Conservation (phyloP, 225 moss, liverwort and hornwort genomes). For the Physcomitrium patens region DNA sequence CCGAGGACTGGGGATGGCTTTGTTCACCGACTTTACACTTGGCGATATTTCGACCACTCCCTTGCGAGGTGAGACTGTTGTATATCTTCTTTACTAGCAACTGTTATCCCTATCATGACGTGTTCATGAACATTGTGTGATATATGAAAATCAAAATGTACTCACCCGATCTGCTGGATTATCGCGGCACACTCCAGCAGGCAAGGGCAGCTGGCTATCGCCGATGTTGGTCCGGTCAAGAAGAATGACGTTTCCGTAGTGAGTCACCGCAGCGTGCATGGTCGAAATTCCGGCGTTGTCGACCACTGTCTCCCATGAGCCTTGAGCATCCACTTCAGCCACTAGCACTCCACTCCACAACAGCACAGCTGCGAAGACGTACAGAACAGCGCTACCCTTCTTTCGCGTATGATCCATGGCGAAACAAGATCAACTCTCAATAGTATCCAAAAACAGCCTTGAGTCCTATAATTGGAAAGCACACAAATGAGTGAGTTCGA, state of each 20-base stretch:
- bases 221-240: constrained; percentile 62
- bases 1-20: too few relatives aligned
- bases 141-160: not conserved
- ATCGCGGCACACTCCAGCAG: constrained; percentile 48
- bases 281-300: constrained; percentile 52
- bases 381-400: not conserved
- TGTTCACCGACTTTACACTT: too few relatives aligned
- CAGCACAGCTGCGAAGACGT: constrained; percentile 13
- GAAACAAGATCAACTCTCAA: too few relatives aligned
- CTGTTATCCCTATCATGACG: not conserved
- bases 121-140: not conserved
- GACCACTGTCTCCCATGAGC: constrained; percentile 60
- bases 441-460: too few relatives aligned
- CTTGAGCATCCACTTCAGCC: constrained; percentile 30
- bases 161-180: constrained; percentile 47
- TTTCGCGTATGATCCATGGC: constrained; percentile 27
- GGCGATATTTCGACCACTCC: too few relatives aligned
- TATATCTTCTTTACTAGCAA: too few relatives aligned
- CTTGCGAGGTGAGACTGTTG: not conserved
- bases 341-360: constrained; percentile 27
- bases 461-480: too few relatives aligned
- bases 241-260: constrained; percentile 50
- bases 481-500: too few relatives aligned
- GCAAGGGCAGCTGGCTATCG: constrained; percentile 38
- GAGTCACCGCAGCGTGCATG: constrained; percentile 65